Evolutionary conservation across 2,329 filamentous ascomycete species (phyloP), one percentile per base, ranked within the genome.

Genomic region (Huntiella savannae): DNA sequence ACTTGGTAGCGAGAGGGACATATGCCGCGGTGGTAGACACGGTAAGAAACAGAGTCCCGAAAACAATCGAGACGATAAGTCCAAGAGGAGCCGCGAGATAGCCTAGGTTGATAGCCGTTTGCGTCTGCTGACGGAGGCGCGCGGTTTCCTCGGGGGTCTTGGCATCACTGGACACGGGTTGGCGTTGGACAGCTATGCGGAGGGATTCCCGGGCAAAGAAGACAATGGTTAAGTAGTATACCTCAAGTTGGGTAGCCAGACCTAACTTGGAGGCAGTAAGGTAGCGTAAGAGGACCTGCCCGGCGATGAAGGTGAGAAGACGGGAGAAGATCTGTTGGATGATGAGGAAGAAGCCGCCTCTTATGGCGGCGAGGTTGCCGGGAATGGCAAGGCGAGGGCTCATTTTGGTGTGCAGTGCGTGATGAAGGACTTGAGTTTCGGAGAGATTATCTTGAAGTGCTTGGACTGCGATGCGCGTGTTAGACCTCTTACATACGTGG

Each of bases 161-260:
- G 32, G n/a, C n/a, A 4, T 37, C 22, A 10, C 1, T 16, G 12
- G 16, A n/a, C 2, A 39, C 34, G 33, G 50, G 51, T 54, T 87
- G 82, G 44, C 91, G 73, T 62, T 96, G 88, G 33, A 94, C 75
- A 19, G 88, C 86, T n/a, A 94, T 80, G 12, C 91, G 79, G 42
- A 96, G 65, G 55, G 82, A 88, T 62, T 98, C 91, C 35, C 91
- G 74, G 0, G 91, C 82, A 57, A 98, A 96, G 61, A 93, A 95
- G 1, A 98, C 70, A n/a, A 92, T 79, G 0, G 86, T 85, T 39
- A 93, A 80, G 50, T 88, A 87, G 60, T 87, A 95, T 1, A 96
- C 76, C 56, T 98, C 91, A 3, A 98, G 71, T 60, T 95, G 91
- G 0, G 87, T 80, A 2, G 87, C 81, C 4, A 93, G 69, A 4